Base-by-base conservation (phyloP, 257 asterid species). In the Ehretia macrophylla region DNA sequence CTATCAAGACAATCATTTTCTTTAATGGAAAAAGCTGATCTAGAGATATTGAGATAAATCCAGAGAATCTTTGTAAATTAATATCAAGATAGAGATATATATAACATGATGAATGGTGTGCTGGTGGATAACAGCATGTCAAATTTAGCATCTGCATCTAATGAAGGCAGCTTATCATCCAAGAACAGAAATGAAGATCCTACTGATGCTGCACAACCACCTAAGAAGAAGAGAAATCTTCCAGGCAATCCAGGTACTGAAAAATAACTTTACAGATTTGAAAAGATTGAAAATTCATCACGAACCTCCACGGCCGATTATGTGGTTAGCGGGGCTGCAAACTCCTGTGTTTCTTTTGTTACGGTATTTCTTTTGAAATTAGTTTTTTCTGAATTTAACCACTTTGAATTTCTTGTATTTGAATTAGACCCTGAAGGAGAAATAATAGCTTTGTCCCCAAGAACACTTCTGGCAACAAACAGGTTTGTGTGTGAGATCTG, bases 231-330 rank as follows among this genome's bases (percentile, higher is more conserved):
- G 47, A 42, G 47, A 42, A 42, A 42, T 42, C 47, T 42, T 10
- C 47, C 47, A 42, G 47, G 47, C 12, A 42, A 42, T 42, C 47
- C 47, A 42, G 47, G 47, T 42, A 42, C 47, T n/a, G n/a, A n/a
- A n/a, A n/a, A n/a, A n/a, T n/a, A n/a, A n/a, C n/a, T n/a, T n/a
- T n/a, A n/a, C n/a, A n/a, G n/a, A n/a, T n/a, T n/a, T n/a, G n/a
- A n/a, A n/a, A n/a, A n/a, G n/a, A n/a, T n/a, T n/a, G n/a, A n/a
- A n/a, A n/a, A n/a, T n/a, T n/a, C n/a, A n/a, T n/a, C n/a, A n/a
- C n/a, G n/a, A n/a, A n/a, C n/a, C n/a, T n/a, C n/a, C n/a, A n/a
- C n/a, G n/a, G n/a, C n/a, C n/a, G n/a, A n/a, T n/a, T n/a, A n/a
- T n/a, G n/a, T n/a, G n/a, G n/a, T n/a, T n/a, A n/a, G n/a, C n/a